These are phyloP conservation scores for Hansenula sp. DNA, from an alignment of 1,139 yeast genomes.

Conservation along the genomic window DNA sequence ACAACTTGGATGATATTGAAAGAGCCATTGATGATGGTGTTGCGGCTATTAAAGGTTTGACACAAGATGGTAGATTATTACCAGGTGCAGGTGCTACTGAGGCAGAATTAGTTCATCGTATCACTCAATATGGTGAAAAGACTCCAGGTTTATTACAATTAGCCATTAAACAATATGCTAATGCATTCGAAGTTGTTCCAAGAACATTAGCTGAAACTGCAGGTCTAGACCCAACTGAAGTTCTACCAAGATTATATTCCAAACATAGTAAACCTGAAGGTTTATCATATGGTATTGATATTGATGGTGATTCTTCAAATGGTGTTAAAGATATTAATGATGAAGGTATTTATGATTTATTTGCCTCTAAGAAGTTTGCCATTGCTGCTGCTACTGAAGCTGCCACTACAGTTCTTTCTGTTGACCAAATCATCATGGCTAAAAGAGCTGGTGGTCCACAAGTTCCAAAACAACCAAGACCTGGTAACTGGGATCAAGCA, in stretches of 20 bases:
- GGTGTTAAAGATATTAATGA: constrained; percentile 71
- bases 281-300: constrained; percentile 63
- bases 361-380: constrained; percentile 80
- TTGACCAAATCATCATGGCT: constrained; percentile 91
- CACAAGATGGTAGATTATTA: constrained; percentile 64
- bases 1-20: constrained; percentile 88
- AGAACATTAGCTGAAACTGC: constrained; percentile 92
- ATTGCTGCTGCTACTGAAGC: constrained; percentile 95
- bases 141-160: constrained; percentile 93
- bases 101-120: constrained; percentile 76
- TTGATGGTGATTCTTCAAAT: constrained; percentile 59
- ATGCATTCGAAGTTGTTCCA: constrained; percentile 92
- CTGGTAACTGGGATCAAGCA: constrained; percentile 97
- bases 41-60: constrained; percentile 81
- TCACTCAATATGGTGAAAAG: constrained; percentile 82
- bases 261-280: constrained; percentile 58
- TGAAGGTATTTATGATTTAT: constrained; percentile 73
- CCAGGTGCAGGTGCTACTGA: constrained; percentile 99
- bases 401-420: constrained; percentile 83
- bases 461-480: constrained; percentile 79
- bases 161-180: constrained; percentile 91
- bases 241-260: constrained; percentile 81
- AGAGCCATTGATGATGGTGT: constrained; percentile 98
- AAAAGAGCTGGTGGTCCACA: constrained; percentile 91
- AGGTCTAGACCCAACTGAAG: constrained; percentile 87